A percentile compares a stretch with the other conserved stretches of the same genome.
phyloP scores from a whole-genome alignment of 1,284 basidiomycete species.

The Veloporphyrellus conicus region DNA sequence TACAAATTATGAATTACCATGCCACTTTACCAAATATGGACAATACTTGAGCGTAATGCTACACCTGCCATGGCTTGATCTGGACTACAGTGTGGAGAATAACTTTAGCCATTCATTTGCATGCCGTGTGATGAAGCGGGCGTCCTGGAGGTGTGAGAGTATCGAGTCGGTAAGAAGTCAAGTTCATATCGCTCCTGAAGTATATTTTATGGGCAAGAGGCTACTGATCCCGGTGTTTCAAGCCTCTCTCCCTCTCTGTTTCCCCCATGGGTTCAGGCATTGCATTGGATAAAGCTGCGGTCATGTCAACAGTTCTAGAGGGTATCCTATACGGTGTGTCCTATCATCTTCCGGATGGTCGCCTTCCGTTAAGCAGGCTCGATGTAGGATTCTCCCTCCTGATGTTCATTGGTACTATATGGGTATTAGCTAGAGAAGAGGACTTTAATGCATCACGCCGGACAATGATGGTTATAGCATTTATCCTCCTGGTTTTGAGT shows the following conservation, averaged over 20 bases:
- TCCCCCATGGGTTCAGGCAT: conserved; percentile 10
- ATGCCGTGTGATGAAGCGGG: too few species aligned
- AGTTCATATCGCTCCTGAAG: too few species aligned
- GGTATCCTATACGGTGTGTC: conserved; percentile 13
- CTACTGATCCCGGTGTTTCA: too few species aligned
- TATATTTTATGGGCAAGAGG: too few species aligned
- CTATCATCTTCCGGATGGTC: not conserved
- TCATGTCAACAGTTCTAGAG: conserved; percentile 10
- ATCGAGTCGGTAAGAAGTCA: too few species aligned
- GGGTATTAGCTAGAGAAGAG: conserved; percentile 3
- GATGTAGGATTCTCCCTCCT: conserved; percentile 15
- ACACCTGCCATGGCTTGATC: too few species aligned
- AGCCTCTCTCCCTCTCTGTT: not conserved
- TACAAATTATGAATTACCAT: too few species aligned
- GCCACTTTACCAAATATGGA: too few species aligned
- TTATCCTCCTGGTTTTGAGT: conserved; percentile 10
- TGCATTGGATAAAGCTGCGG: conserved; percentile 6
- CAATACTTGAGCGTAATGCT: too few species aligned
- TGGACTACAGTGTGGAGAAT: too few species aligned
- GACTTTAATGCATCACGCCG: not conserved
- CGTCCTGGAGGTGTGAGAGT: too few species aligned
- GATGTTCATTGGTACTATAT: conserved; percentile 14
- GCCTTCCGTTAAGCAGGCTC: not conserved
- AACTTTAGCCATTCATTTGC: too few species aligned
- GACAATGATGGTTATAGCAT: conserved; percentile 1